A percentile compares a stretch with the other conserved stretches of the same genome.
These are phyloP conservation scores for Phialophora chinensis DNA, from an alignment of 2,329 filamentous ascomycete genomes.

Conservation along the genomic window DNA sequence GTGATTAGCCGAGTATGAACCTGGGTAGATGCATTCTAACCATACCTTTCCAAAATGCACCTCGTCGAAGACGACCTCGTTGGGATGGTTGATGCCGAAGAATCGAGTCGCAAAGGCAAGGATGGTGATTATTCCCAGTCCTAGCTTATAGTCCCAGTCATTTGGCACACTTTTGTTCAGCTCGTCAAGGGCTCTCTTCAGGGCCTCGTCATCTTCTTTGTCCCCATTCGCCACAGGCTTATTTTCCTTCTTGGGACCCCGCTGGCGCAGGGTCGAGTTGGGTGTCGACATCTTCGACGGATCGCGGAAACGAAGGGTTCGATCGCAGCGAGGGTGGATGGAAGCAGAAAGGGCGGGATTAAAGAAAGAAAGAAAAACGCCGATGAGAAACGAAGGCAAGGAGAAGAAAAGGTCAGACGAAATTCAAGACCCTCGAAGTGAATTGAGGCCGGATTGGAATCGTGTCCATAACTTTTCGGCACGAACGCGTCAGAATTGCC, in stretches of 20 bases:
- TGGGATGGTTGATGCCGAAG: conserved; percentile 92
- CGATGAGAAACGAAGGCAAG: neutral
- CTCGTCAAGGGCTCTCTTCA: conserved; percentile 25
- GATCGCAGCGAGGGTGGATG: conserved; percentile 1
- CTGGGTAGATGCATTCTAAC: neutral
- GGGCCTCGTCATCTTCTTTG: conserved; percentile 30
- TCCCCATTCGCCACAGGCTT: conserved; percentile 36
- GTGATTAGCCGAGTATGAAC: neutral
- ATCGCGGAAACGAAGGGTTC: conserved; percentile 8
- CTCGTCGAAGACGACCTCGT: conserved; percentile 98
- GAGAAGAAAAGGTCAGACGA: neutral
- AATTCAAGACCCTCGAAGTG: conserved; percentile 2
- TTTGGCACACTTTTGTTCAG: conserved; percentile 51
- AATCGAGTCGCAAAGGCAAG: conserved; percentile 91
- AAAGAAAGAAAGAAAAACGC: conserved; percentile 5
- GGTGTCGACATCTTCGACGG: conserved; percentile 35
- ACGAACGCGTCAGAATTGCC: neutral
- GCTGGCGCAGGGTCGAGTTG: conserved; percentile 38
- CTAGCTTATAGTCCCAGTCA: conserved; percentile 86
- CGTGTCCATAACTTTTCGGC: conserved; percentile 12
- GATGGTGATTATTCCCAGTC: conserved; percentile 75
- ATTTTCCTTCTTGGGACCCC: conserved; percentile 37
- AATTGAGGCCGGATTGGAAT: conserved; percentile 1
- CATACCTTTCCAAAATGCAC: conserved; percentile 98
- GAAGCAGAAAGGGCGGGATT: neutral